phyloP scores from a whole-genome alignment of 2,329 filamentous ascomycete species.

The Claviceps sp. region DNA sequence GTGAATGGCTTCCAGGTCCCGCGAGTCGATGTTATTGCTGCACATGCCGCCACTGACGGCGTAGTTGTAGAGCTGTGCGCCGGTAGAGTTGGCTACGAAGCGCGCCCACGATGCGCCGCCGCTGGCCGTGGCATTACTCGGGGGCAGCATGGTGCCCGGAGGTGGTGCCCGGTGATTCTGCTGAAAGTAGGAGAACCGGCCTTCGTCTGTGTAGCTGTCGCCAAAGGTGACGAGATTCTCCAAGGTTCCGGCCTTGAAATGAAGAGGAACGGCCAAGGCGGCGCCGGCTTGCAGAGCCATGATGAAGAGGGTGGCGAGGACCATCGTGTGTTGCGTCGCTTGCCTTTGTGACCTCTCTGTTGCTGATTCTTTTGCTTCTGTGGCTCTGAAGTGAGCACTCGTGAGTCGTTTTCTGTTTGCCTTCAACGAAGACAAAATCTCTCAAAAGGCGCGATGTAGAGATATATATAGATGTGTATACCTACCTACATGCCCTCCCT shows the following conservation, averaged over 20 bases:
- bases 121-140: constrained; percentile 39
- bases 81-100: constrained; percentile 47
- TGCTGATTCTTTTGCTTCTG: neutral
- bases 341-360: neutral
- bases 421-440: too few relatives aligned
- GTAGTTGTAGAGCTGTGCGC: constrained; percentile 50
- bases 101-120: constrained; percentile 60
- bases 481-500: too few relatives aligned
- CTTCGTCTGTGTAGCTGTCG: constrained; percentile 66
- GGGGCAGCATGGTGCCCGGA: constrained; percentile 34
- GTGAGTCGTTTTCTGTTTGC: too few relatives aligned
- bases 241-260: neutral
- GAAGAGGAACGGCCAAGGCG: neutral
- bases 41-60: constrained; percentile 62
- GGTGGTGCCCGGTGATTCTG: constrained; percentile 49
- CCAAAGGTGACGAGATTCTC: constrained; percentile 56
- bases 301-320: neutral
- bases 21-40: constrained; percentile 52
- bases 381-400: neutral
- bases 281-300: neutral
- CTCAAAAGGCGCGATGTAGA: too few relatives aligned
- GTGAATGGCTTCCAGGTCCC: constrained; percentile 28
- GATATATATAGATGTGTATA: too few relatives aligned
- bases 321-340: neutral
- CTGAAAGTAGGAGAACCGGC: constrained; percentile 49